Base-by-base conservation (phyloP, 192 early-diverging fungal species). In the Backusella macrospora region DNA sequence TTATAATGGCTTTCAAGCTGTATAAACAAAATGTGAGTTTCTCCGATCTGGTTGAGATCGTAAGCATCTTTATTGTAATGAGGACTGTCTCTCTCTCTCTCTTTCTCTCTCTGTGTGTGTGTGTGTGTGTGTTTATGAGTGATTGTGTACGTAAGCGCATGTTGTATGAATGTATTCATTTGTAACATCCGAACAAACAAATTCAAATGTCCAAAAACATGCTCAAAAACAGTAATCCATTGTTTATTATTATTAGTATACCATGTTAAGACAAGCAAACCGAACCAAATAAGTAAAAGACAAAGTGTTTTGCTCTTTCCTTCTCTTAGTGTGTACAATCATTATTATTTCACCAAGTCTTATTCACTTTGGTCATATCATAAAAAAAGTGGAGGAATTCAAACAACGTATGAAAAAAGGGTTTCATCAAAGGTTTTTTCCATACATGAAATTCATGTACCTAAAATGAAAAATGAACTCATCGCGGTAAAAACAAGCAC, bases 21-120 rank as follows among this genome's bases (percentile, higher is more conserved):
- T 40, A 65, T 40, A 39, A 40, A 65, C 34, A 65, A 37, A 65
- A 65, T 9, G 34, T 42, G 64, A 65, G 64, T 65, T 65, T 65
- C 64, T 65, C 64, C 64, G 64, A 65, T 37, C 64, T 65, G 38
- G 64, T 65, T 37, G 64, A 37, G 64, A 65, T 65, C 16, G n/a
- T 18, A 52, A 52, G 49, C 49, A 21, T 52, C 49, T 65, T 39
- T 65, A 39, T 65, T 65, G 64, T 65, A 65, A 65, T 40, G 37
- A 18, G 38, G 18, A 65, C 64, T 65, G 64, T 39, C 38, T 65
- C 7, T 49, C 21, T 52, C 13, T 16, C 18, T 52, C 15, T 5
- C 49, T 52, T 52, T 9, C 49, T 52, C 49, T 52, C 10, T 52
- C n/a, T 52, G 21, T 16, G 42, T 43, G 42, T 43, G 42, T 43